Evolutionary conservation across 768 basidiomycete species (phyloP).

Genomic region (Nidularia sp.): DNA sequence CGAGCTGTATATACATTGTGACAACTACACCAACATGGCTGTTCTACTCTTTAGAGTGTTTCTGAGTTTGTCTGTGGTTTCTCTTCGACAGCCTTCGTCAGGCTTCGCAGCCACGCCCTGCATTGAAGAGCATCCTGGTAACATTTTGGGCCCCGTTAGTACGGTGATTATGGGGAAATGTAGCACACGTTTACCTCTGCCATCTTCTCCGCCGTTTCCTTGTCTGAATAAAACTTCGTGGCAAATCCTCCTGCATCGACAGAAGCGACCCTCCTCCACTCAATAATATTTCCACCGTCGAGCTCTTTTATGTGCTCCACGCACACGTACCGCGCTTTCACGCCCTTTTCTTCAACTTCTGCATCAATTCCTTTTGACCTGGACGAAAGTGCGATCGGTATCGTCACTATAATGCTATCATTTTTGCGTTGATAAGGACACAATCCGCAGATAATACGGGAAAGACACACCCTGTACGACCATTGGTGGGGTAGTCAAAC

Average conservation of each 20-base stretch:
- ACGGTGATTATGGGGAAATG: not conserved
- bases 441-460: not conserved
- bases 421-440: no score
- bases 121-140: not conserved
- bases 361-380: conserved; percentile 36
- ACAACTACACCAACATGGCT: not conserved
- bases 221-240: conserved; percentile 44
- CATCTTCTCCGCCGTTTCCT: conserved; percentile 43
- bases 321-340: conserved; percentile 49
- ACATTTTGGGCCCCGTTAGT: not conserved
- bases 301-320: conserved; percentile 53
- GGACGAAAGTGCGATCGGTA: conserved; percentile 52
- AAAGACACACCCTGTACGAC: conserved; percentile 40
- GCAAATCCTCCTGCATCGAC: conserved; percentile 54
- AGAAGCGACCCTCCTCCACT: conserved; percentile 62
- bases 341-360: conserved; percentile 50
- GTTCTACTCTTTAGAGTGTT: no score
- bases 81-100: no score
- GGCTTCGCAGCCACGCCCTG: not conserved
- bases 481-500: conserved; percentile 28
- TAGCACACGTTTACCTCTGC: conserved; percentile 36
- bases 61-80: no score
- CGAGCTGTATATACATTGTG: not conserved
- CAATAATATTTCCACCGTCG: conserved; percentile 42
- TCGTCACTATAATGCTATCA: conserved; percentile 34